Evolutionary conservation across 805 yeast species (phyloP), one percentile per base, ranked within the genome.

Genomic region (Wickerhamomyces silvicola): DNA sequence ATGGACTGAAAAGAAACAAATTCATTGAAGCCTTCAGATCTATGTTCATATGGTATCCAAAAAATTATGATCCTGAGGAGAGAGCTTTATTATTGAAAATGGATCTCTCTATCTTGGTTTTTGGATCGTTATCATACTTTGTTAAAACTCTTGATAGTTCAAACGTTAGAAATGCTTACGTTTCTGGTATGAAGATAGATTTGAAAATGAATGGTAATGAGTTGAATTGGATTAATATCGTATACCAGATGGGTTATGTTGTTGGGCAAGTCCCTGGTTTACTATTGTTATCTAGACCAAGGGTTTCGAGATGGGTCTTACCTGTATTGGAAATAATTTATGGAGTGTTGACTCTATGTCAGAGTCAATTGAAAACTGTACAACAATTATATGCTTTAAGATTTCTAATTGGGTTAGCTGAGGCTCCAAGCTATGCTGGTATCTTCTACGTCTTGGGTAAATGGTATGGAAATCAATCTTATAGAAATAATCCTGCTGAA

Each of bases 331-430:
- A 21, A 21, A 21, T 21, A 11, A 11, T 21, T 5, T 21, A 21
- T 21, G 70, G 81, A 1, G 47, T 75, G 8, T 62, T 75, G 33
- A 78, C 85, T 3, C 54, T 80, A 7, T 64, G 65, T 20, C 58
- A 64, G n/a, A 73, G 64, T 38, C 62, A 57, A 36, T 71, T 63
- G 30, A 60, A 59, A 18, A 62, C 56, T 24, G 71, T 66, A 4
- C 47, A 59, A 5, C 70, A 69, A 31, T 58, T 80, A 25, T 68
- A 72, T 50, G 84, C 70, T 2, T 50, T 74, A 24, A 56, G 88
- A 25, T 78, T 78, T 45, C 62, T 78, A 30, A 66, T 78, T 32
- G 86, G 85, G 5, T 21, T 21, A n/a, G n/a, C n/a, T n/a, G n/a
- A n/a, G n/a, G n/a, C n/a, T n/a, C n/a, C n/a, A n/a, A n/a, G n/a